Percentiles rank a stretch among this genome's conserved stretches.
phyloP scores from a whole-genome alignment of 768 basidiomycete species.

The Tylopilus balloui region DNA sequence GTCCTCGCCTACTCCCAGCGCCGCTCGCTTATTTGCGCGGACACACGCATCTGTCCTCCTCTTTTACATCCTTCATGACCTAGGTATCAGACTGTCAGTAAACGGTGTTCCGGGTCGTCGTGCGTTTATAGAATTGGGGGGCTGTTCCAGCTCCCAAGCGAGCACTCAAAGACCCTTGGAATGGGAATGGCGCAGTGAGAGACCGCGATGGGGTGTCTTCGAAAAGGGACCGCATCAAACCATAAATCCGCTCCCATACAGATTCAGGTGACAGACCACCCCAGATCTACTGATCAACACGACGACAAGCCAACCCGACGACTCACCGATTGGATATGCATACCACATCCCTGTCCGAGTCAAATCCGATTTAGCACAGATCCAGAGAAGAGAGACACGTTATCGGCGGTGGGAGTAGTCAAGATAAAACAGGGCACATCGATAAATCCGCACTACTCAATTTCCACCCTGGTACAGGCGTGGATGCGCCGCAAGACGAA shows the following conservation, averaged over 20 bases:
- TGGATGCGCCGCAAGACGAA: conserved; percentile 21
- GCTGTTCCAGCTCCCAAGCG: conserved; percentile 21
- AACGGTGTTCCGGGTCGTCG: conserved; percentile 24
- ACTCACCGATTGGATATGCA: conserved; percentile 61
- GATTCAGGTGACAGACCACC: conserved; percentile 10
- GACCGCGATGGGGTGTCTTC: conserved; percentile 30
- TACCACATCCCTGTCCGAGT: conserved; percentile 59
- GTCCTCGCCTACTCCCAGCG: not conserved
- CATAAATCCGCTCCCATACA: conserved; percentile 15
- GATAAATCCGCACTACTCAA: conserved; percentile 10
- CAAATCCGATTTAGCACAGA: conserved; percentile 5
- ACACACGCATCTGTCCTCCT: conserved; percentile 47
- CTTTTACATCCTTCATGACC: conserved; percentile 49
- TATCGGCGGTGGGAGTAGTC: conserved; percentile 3
- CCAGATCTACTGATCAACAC: conserved; percentile 15
- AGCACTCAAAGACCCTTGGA: conserved; percentile 13
- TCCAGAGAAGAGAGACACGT: not conserved
- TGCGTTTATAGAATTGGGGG: conserved; percentile 25
- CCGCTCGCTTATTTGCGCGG: conserved; percentile 19
- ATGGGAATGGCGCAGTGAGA: conserved; percentile 22
- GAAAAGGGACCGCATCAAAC: conserved; percentile 36
- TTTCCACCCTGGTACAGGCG: conserved; percentile 12
- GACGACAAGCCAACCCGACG: conserved; percentile 9
- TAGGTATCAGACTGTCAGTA: conserved; percentile 25
- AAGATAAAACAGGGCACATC: conserved; percentile 1